Evolutionary conservation across 495 filamentous ascomycete species (phyloP), one percentile per base, ranked within the genome.

Genomic region (Opeltia flavorubescens): DNA sequence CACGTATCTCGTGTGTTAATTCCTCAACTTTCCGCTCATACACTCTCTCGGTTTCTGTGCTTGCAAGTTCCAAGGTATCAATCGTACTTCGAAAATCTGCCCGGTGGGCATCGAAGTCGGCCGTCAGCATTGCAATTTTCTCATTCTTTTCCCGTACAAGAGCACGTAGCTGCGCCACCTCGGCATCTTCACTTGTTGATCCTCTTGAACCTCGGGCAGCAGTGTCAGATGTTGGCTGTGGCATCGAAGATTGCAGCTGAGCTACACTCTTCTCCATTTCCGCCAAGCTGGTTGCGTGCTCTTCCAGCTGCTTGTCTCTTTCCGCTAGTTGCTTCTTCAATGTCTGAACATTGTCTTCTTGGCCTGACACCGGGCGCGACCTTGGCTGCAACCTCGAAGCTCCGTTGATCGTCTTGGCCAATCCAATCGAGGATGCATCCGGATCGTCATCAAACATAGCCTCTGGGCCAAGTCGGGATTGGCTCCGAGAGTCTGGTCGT

Each of bases 11-110:
- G 50, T 83, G 74, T 67, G 87, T 70, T n/a, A 99, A 67, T 56
- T 95, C 88, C 53, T 89, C 83, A 6, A 95, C 80, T 52, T 80
- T 78, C 58, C 86, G 84, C 60, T 96, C 93, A 55, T 99, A 96
- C 5, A 96, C 89, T n/a, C 91, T 75, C 62, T 95, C 89, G 5
- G 91, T 99, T 64, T 99, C 91, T 0, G 88, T 86, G 54, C 88
- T 93, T 6, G 91, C 93, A 65, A 95, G 78, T 64, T 99, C 91
- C 30, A 99, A 69, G 1, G 89, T 93, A 65, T 99, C 91, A 41
- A 99, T 86, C 15, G 91, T 99, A 59, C 84, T 94, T 48, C 91
- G 70, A 62, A 99, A 99, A 61, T 99, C 91, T 7, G 89, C 91
- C 27, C 91, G 77, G 59, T 99, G 91, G 9, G 81, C 75, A 60